Percentiles rank a stretch among this genome's conserved stretches.
Conservation (phyloP, 176 grass and related monocot species). For the Sorghum bicolor region DNA sequence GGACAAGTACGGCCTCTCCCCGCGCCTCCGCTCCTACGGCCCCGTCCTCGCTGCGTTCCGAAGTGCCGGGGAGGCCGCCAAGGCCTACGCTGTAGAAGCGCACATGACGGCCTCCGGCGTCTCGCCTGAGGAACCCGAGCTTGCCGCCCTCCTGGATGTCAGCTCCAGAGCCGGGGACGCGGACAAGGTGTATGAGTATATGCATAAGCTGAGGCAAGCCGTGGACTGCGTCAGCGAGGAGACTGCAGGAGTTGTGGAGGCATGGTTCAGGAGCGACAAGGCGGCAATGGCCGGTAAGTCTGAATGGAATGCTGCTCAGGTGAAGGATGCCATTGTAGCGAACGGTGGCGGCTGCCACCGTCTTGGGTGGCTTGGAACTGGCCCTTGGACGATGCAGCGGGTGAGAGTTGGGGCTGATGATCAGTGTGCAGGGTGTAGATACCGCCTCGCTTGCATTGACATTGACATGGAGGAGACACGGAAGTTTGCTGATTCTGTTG, state of each 20-base stretch:
- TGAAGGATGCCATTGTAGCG: conserved; percentile 46
- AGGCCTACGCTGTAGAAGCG: conserved; percentile 57
- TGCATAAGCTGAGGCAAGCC: conserved; percentile 60
- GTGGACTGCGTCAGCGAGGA: conserved; percentile 38
- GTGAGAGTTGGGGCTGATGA: conserved; percentile 32
- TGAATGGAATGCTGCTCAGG: conserved; percentile 18
- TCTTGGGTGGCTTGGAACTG: conserved; percentile 54
- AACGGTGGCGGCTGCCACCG: conserved; percentile 77
- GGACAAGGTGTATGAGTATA: conserved; percentile 70
- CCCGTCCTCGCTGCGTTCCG: conserved; percentile 65
- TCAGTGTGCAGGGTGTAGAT: conserved; percentile 38
- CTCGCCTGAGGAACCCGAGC: conserved; percentile 63
- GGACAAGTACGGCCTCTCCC: conserved; percentile 53
- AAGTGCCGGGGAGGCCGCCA: conserved; percentile 39
- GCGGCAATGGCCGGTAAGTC: conserved; percentile 1
- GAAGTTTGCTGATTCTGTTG: conserved; percentile 70
- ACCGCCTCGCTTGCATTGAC: conserved; percentile 55
- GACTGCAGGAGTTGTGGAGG: conserved; percentile 42
- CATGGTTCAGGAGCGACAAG: conserved; percentile 51
- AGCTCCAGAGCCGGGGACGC: conserved; percentile 44
- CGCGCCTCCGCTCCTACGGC: conserved; percentile 74
- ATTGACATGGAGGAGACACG: conserved; percentile 45
- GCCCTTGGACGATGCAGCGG: conserved; percentile 55
- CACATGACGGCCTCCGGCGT: conserved; percentile 63
- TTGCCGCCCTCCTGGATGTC: conserved; percentile 50